A percentile compares a stretch with the other conserved stretches of the same genome.
These are phyloP conservation scores for Yarrowia porcina DNA, from an alignment of 805 yeast genomes.

Conservation along the genomic window DNA sequence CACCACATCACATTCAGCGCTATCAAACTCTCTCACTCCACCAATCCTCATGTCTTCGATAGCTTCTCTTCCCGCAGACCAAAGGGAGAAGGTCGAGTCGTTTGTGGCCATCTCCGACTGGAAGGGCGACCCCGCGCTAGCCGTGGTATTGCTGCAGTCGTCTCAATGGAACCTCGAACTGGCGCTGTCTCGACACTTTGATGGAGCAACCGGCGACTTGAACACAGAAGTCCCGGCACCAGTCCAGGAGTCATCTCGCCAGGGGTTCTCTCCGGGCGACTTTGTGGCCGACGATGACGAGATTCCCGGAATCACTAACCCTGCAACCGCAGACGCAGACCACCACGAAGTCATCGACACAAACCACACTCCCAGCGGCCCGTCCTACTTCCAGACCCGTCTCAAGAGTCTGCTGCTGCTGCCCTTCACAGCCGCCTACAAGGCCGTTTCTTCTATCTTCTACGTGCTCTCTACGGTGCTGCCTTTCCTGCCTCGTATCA, in stretches of 20 bases:
- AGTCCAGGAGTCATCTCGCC: constrained; percentile 12
- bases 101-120: constrained; percentile 39
- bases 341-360: constrained; percentile 33
- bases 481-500: constrained; percentile 42
- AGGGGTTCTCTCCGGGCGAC: constrained; percentile 18
- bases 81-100: constrained; percentile 32
- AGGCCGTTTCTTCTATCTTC: constrained; percentile 34
- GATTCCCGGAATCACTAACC: constrained; percentile 34
- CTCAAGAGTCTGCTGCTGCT: constrained; percentile 32
- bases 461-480: constrained; percentile 36
- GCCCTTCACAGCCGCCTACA: constrained; percentile 40
- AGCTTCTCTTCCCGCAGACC: constrained; percentile 25
- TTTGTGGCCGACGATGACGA: constrained; percentile 29
- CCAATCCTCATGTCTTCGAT: constrained; percentile 14
- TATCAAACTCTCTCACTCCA: background rate
- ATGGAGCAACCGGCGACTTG: constrained; percentile 28
- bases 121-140: constrained; percentile 35
- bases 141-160: constrained; percentile 35
- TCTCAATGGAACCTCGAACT: constrained; percentile 44
- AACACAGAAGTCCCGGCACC: constrained; percentile 29
- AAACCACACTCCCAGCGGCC: constrained; percentile 29
- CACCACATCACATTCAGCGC: background rate
- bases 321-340: constrained; percentile 33
- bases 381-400: constrained; percentile 35
- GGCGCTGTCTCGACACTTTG: constrained; percentile 30